Conservation (phyloP, 2,329 filamentous ascomycete species). For the Botrytis medusae region DNA sequence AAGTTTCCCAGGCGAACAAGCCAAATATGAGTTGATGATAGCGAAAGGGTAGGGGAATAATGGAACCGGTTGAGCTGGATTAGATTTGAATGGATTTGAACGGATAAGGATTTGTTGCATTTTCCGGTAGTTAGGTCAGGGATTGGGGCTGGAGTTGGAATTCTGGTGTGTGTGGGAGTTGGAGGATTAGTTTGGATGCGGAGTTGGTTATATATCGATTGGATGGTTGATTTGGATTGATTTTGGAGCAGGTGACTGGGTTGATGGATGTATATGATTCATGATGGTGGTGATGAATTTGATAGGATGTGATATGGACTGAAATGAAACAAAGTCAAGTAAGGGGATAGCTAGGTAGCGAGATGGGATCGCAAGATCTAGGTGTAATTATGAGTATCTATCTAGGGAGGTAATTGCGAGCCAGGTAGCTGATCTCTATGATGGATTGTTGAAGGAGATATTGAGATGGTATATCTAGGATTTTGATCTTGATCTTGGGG, state of each 20-base stretch:
- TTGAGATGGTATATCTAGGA: neutral
- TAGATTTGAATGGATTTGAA: neutral
- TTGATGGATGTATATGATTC: neutral
- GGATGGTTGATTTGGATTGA: neutral
- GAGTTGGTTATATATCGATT: neutral
- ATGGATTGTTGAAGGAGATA: neutral
- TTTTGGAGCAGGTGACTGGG: neutral
- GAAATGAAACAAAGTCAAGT: neutral
- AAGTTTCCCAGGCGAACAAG: neutral
- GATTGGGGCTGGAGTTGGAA: neutral
- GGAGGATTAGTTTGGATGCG: neutral
- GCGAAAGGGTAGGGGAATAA: neutral
- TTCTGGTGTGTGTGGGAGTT: neutral
- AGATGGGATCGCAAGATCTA: neutral
- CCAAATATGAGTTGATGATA: neutral
- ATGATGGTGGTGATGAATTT: neutral
- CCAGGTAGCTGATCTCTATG: neutral
- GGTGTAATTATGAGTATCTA: neutral
- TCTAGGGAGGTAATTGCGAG: neutral
- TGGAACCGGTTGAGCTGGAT: neutral
- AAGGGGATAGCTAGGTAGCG: neutral
- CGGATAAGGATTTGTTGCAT: neutral
- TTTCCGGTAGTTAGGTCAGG: constrained; percentile 1
- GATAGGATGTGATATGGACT: neutral
- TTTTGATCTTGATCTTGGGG: neutral